A percentile compares a stretch with the other conserved stretches of the same genome.
These are phyloP conservation scores for Candida mattraensis DNA, from an alignment of 805 yeast species.

Conservation along the genomic window DNA sequence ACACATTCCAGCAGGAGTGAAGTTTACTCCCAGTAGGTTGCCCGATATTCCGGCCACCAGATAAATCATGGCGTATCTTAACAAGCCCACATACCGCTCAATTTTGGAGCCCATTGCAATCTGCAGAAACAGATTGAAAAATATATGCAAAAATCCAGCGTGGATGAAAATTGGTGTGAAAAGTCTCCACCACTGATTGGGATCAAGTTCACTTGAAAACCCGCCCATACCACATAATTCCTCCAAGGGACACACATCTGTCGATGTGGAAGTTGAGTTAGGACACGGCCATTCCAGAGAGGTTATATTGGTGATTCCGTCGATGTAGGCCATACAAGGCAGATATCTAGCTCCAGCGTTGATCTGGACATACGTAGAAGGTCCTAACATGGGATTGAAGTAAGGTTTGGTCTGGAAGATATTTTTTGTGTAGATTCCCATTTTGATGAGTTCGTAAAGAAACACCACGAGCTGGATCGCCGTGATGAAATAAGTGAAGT, in stretches of 20 bases:
- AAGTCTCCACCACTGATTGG: slow-evolving; percentile 69
- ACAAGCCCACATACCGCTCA: slow-evolving; percentile 55
- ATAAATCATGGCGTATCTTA: slow-evolving; percentile 56
- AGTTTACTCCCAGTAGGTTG: slow-evolving; percentile 66
- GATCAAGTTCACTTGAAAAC: slow-evolving; percentile 37
- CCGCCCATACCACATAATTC: slow-evolving; percentile 65
- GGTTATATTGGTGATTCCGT: slow-evolving; percentile 48
- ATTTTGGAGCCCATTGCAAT: slow-evolving; percentile 58
- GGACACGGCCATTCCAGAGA: slow-evolving; percentile 61
- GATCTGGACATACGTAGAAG: slow-evolving; percentile 63
- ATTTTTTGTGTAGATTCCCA: slow-evolving; percentile 60
- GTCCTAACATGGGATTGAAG: slow-evolving; percentile 79
- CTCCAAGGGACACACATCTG: slow-evolving; percentile 55
- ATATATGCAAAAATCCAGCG: slow-evolving; percentile 70
- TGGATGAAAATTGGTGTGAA: slow-evolving; percentile 71
- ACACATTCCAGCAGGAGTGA: slow-evolving; percentile 64
- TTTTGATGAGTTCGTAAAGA: slow-evolving; percentile 56
- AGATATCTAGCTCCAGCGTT: slow-evolving; percentile 70
- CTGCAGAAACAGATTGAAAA: slow-evolving; percentile 62
- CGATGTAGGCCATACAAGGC: slow-evolving; percentile 64
- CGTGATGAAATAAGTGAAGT: slow-evolving; percentile 37
- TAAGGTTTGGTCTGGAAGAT: slow-evolving; percentile 68
- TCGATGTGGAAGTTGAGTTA: slow-evolving; percentile 54
- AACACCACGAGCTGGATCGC: slow-evolving; percentile 54
- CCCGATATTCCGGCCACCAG: slow-evolving; percentile 65